These are phyloP conservation scores for Helenozyma rhizophorensis DNA, from an alignment of 805 yeast genomes.

Conservation along the genomic window DNA sequence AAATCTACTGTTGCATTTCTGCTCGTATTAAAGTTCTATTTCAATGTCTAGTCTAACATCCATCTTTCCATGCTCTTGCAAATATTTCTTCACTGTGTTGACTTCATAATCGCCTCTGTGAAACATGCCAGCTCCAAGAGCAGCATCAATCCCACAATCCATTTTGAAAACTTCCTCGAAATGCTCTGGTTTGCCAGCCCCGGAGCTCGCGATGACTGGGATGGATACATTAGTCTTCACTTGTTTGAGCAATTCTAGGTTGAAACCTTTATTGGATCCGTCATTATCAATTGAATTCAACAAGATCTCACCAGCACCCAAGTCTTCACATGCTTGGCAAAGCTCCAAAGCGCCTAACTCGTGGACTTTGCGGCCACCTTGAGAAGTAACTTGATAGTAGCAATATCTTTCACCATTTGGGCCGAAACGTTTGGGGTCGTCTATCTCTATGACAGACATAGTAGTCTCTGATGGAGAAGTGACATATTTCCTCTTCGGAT, in stretches of 20 bases:
- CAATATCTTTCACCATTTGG: constrained; percentile 87
- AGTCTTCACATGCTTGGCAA: constrained; percentile 79
- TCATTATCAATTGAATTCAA: constrained; percentile 95
- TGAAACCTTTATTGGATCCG: constrained; percentile 93
- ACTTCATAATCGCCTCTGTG: constrained; percentile 94
- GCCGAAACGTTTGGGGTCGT: constrained; percentile 48
- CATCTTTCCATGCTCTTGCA: constrained; percentile 51
- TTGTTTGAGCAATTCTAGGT: constrained; percentile 76
- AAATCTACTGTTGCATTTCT: too few relatives aligned
- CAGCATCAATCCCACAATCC: constrained; percentile 87
- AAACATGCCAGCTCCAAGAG: constrained; percentile 98
- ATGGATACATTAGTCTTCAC: constrained; percentile 72
- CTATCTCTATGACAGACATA: constrained; percentile 62
- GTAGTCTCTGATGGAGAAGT: constrained; percentile 52
- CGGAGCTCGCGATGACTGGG: constrained; percentile 96
- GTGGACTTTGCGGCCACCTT: constrained; percentile 86
- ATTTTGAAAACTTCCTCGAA: constrained; percentile 77
- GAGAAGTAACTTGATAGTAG: constrained; percentile 93
- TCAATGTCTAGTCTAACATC: constrained; percentile 65
- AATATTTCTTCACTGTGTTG: constrained; percentile 68
- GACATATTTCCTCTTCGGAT: constrained; percentile 86
- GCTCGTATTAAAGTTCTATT: constrained; percentile 17
- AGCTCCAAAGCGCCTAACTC: constrained; percentile 91
- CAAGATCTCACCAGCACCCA: constrained; percentile 95
- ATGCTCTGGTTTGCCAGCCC: constrained; percentile 93